Conservation (phyloP, 1,284 basidiomycete genomes). For the Puccinia hordei region DNA sequence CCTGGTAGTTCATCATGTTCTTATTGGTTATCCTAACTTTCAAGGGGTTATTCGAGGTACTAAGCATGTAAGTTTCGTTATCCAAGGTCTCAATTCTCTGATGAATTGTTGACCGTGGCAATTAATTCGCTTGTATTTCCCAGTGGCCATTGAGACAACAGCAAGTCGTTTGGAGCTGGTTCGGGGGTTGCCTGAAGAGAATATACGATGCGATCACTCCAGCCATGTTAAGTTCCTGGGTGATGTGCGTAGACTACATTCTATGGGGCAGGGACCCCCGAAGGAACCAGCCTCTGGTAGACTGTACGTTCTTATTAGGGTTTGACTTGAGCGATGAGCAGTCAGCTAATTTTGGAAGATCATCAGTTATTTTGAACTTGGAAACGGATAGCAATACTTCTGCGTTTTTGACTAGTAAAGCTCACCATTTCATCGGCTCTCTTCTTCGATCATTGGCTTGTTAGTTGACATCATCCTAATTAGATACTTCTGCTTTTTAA, state of each 20-base stretch:
- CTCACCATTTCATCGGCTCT: slow-evolving; percentile 61
- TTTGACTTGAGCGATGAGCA: slow-evolving; percentile 50
- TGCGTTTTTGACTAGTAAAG: slow-evolving; percentile 57
- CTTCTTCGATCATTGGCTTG: slow-evolving; percentile 55
- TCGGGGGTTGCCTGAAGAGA: slow-evolving; percentile 68
- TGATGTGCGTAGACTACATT: slow-evolving; percentile 59
- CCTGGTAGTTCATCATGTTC: background rate
- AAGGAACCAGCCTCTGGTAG: slow-evolving; percentile 73
- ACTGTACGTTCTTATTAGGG: slow-evolving; percentile 62
- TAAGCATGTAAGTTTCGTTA: slow-evolving; percentile 66
- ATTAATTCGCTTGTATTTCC: background rate
- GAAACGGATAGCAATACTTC: slow-evolving; percentile 52
- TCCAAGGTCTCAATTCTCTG: background rate
- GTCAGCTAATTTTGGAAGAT: background rate
- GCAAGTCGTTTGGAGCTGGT: slow-evolving; percentile 77
- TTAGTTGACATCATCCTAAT: slow-evolving; percentile 9
- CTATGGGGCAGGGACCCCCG: slow-evolving; percentile 75
- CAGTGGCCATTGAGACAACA: slow-evolving; percentile 70
- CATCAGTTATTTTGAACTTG: slow-evolving; percentile 37
- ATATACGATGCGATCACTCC: slow-evolving; percentile 68
- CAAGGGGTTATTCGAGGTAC: slow-evolving; percentile 66
- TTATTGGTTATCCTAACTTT: slow-evolving; percentile 27
- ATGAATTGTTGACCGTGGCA: background rate
- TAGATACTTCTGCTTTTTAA: slow-evolving; percentile 56
- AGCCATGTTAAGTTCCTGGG: slow-evolving; percentile 61